These are phyloP conservation scores for Castanea mollissima DNA, from an alignment of 306 rosid genomes.

Conservation along the genomic window DNA sequence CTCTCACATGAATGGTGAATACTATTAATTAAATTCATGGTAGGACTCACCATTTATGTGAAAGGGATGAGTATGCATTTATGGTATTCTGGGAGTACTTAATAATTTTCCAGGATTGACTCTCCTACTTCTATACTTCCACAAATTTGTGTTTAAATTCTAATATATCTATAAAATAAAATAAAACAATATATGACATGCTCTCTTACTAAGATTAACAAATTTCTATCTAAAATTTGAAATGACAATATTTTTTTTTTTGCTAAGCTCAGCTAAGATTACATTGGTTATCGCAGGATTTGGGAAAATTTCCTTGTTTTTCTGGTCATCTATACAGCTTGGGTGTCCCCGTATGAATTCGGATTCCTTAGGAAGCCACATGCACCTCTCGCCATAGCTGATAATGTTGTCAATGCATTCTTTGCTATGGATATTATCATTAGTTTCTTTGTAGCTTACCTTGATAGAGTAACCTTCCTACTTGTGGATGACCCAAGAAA, in stretches of 20 bases:
- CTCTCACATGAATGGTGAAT: too few relatives aligned
- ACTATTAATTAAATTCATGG: too few relatives aligned
- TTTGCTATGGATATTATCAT: constrained; percentile 74
- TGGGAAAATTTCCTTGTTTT: constrained; percentile 76
- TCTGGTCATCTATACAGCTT: constrained; percentile 82
- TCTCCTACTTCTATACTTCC: too few relatives aligned
- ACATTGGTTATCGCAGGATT: constrained; percentile 39
- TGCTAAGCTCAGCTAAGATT: constrained; percentile 12
- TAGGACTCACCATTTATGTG: too few relatives aligned
- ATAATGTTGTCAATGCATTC: constrained; percentile 79
- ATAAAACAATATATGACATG: too few relatives aligned
- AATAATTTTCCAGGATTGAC: too few relatives aligned
- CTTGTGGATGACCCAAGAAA: constrained; percentile 58
- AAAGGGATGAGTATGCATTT: too few relatives aligned
- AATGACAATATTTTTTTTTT: not conserved
- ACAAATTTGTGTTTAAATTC: too few relatives aligned
- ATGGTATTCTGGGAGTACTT: too few relatives aligned
- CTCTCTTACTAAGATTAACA: too few relatives aligned
- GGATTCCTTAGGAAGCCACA: constrained; percentile 71
- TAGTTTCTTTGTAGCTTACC: constrained; percentile 86
- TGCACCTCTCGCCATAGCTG: constrained; percentile 56
- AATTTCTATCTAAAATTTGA: not conserved
- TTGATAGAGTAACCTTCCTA: constrained; percentile 63
- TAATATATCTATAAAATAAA: not conserved
- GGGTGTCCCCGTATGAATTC: constrained; percentile 96